Conservation (phyloP, 345 rosid species). For the Moricandia arvensis region DNA sequence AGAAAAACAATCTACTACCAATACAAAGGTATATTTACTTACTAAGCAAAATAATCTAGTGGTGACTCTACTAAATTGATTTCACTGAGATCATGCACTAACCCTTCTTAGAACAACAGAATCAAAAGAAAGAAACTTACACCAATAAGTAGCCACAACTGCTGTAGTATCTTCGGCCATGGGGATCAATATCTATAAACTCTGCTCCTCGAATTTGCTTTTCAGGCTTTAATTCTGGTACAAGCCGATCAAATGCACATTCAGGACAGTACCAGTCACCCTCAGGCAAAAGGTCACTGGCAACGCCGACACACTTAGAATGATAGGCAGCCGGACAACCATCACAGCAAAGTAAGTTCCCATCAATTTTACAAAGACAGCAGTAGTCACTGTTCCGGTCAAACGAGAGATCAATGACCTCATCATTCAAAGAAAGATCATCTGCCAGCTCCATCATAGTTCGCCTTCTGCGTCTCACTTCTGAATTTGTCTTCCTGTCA, state of each 20-base stretch:
- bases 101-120: constrained; percentile 16
- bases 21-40: not conserved
- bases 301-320: constrained; percentile 92
- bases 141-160: constrained; percentile 85
- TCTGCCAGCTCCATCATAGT: constrained; percentile 44
- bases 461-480: constrained; percentile 57
- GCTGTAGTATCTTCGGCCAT: constrained; percentile 69
- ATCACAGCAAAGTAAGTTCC: constrained; percentile 91
- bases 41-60: not conserved
- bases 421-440: constrained; percentile 55
- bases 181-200: constrained; percentile 72
- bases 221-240: constrained; percentile 51
- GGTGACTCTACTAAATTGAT: constrained; percentile 2
- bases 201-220: constrained; percentile 87
- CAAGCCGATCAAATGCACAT: constrained; percentile 61
- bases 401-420: constrained; percentile 47
- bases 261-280: constrained; percentile 98
- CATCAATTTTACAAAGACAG: constrained; percentile 96
- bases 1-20: not conserved
- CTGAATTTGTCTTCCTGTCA: constrained; percentile 51
- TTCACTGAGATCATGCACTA: constrained; percentile 12
- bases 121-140: constrained; percentile 57
- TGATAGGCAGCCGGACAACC: constrained; percentile 99
- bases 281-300: constrained; percentile 75
- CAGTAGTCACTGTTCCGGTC: constrained; percentile 95